Evolutionary conservation across 768 basidiomycete species (phyloP).

Genomic region (Agaricus sinodeliciosus): DNA sequence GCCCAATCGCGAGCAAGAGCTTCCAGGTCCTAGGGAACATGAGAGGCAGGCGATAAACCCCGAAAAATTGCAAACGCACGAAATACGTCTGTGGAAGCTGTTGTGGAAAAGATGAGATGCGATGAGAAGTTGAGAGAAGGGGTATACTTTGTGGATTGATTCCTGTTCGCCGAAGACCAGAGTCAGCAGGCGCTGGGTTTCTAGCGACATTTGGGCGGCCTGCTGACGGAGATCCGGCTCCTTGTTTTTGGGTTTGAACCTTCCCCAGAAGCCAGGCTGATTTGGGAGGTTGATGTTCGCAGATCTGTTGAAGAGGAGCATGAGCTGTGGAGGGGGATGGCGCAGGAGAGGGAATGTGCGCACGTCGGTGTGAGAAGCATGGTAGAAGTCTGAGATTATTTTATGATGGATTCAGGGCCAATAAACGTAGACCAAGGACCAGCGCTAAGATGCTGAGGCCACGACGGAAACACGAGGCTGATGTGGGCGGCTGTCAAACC

Average conservation of each 20-base stretch:
- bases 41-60: constrained; percentile 3
- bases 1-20: constrained; percentile 79
- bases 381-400: constrained; percentile 19
- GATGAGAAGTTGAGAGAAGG: constrained; percentile 3
- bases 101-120: constrained; percentile 5
- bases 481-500: constrained; percentile 10
- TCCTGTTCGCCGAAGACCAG: constrained; percentile 83
- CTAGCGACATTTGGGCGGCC: constrained; percentile 59
- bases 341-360: constrained; percentile 24
- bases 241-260: constrained; percentile 68
- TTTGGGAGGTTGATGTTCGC: constrained; percentile 56
- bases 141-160: constrained; percentile 62
- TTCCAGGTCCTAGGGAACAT: constrained; percentile 61
- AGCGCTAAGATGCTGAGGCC: constrained; percentile 19
- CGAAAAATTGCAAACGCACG: constrained; percentile 34
- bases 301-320: constrained; percentile 43
- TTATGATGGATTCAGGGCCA: constrained; percentile 18
- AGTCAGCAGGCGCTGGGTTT: constrained; percentile 72
- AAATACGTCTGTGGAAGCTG: constrained; percentile 65
- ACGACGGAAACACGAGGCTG: constrained; percentile 60
- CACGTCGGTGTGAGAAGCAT: constrained; percentile 86
- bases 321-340: constrained; percentile 20
- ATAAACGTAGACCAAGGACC: constrained; percentile 23
- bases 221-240: constrained; percentile 43
- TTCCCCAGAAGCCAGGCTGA: constrained; percentile 48